These are phyloP conservation scores for Auriscalpium vulgare DNA, from an alignment of 768 basidiomycete species.

Conservation along the genomic window DNA sequence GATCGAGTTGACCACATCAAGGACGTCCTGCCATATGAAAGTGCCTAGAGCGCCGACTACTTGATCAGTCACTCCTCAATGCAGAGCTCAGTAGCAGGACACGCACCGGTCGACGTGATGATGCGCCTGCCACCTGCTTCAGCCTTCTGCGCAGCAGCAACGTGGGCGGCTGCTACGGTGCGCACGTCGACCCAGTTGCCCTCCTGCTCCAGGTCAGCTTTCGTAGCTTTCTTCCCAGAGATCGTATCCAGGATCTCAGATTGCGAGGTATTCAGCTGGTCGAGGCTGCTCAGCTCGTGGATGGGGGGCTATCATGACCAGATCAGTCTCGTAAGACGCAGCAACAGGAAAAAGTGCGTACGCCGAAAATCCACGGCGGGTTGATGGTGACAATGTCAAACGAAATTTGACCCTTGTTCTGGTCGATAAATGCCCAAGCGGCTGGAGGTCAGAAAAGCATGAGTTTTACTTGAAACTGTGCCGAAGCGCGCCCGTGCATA, in stretches of 20 bases:
- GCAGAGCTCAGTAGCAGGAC: neutral
- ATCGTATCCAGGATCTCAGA: neutral
- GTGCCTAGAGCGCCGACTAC: neutral
- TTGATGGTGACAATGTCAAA: constrained; percentile 16
- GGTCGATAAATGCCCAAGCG: neutral
- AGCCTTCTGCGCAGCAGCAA: no score
- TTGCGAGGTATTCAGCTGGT: no score
- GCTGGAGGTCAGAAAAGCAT: constrained; percentile 2
- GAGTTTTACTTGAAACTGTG: neutral
- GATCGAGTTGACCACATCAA: neutral
- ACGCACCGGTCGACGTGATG: neutral
- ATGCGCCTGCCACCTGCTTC: no score
- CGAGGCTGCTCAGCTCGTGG: no score
- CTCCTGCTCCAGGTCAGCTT: neutral
- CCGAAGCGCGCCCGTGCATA: constrained; percentile 13
- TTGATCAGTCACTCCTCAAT: no score
- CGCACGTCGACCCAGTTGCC: neutral
- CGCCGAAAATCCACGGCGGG: constrained; percentile 21
- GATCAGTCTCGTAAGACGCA: no score
- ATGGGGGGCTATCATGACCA: no score
- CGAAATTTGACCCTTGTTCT: no score
- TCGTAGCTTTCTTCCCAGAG: neutral
- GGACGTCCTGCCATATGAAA: constrained; percentile 1
- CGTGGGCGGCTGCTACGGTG: no score
- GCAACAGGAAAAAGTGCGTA: neutral